Percentiles rank a stretch among this genome's conserved stretches.
These are phyloP conservation scores for Solanum pennellii DNA, from an alignment of 257 asterid species.

Conservation along the genomic window DNA sequence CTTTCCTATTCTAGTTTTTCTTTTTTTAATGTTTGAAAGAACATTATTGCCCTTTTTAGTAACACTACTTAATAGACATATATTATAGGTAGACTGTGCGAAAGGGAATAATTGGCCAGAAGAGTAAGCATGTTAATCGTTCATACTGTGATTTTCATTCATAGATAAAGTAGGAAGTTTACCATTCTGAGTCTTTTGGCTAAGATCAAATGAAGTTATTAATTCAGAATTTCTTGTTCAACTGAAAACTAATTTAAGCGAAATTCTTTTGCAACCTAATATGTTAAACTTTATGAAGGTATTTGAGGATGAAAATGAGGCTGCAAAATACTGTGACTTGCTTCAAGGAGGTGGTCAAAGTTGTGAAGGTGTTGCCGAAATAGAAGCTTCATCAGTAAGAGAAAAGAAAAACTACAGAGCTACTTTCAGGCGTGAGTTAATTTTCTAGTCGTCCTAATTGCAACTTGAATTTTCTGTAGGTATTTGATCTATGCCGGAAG, in stretches of 20 bases:
- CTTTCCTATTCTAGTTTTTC: background rate
- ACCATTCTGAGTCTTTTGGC: background rate
- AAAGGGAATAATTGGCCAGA: background rate
- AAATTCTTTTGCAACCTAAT: background rate
- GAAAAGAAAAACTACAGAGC: background rate
- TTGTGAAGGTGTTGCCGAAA: conserved; percentile 91
- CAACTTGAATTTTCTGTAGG: conserved; percentile 28
- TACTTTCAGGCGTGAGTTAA: background rate
- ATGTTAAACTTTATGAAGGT: conserved; percentile 25
- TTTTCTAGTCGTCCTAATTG: background rate
- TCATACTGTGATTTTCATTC: background rate
- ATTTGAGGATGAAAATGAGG: conserved; percentile 87
- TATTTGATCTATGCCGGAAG: conserved; percentile 74
- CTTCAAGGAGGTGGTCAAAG: conserved; percentile 91
- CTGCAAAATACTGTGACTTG: conserved; percentile 80
- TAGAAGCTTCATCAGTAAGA: conserved; percentile 90
- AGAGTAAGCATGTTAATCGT: background rate
- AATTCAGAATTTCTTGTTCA: background rate
- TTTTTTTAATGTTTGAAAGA: background rate
- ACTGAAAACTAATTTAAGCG: background rate
- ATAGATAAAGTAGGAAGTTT: background rate
- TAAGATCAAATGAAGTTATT: background rate
- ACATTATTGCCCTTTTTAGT: background rate
- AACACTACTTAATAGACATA: background rate
- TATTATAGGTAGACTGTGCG: background rate